Conservation (phyloP, 1,284 basidiomycete genomes). For the Neotropicomus parvogracilis region DNA sequence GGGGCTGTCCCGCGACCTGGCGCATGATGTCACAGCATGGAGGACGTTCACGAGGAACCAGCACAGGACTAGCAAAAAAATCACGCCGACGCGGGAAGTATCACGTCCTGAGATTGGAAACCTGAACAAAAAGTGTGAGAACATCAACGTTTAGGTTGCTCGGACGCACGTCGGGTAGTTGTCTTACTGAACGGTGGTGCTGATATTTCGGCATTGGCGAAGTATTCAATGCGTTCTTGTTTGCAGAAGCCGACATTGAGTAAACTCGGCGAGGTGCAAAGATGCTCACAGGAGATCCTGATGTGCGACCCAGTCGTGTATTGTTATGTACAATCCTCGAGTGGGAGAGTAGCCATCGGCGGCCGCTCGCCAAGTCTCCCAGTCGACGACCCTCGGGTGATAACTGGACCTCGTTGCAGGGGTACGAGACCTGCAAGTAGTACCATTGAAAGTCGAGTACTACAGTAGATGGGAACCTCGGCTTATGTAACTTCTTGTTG, state of each 20-base stretch:
- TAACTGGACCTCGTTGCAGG: constrained; percentile 6
- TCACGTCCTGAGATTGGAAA: constrained; percentile 14
- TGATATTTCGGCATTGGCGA: constrained; percentile 12
- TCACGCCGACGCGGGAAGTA: constrained; percentile 5
- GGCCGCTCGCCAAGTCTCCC: constrained; percentile 1
- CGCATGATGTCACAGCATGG: constrained; percentile 3
- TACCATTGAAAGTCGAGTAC: too few species aligned
- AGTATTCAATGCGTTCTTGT: constrained; percentile 7
- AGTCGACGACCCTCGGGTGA: constrained; percentile 2
- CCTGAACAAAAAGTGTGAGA: constrained; percentile 25
- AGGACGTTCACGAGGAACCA: background rate
- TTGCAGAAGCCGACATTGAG: constrained; percentile 13
- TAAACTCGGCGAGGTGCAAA: constrained; percentile 12
- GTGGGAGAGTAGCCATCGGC: constrained; percentile 3
- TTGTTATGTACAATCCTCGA: constrained; percentile 16
- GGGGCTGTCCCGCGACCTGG: constrained; percentile 6
- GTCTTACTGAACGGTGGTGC: constrained; percentile 1
- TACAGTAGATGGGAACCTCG: constrained; percentile 12
- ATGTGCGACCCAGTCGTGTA: constrained; percentile 8
- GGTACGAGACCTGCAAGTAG: too few species aligned
- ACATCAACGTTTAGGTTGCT: background rate
- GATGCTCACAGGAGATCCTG: constrained; percentile 22
- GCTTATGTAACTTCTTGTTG: constrained; percentile 30
- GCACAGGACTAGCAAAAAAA: background rate
- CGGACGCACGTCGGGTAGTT: constrained; percentile 3